Percentiles rank a stretch among this genome's conserved stretches.
phyloP scores from a whole-genome alignment of 2,329 filamentous ascomycete genomes.

The Colletotrichum tabaci region DNA sequence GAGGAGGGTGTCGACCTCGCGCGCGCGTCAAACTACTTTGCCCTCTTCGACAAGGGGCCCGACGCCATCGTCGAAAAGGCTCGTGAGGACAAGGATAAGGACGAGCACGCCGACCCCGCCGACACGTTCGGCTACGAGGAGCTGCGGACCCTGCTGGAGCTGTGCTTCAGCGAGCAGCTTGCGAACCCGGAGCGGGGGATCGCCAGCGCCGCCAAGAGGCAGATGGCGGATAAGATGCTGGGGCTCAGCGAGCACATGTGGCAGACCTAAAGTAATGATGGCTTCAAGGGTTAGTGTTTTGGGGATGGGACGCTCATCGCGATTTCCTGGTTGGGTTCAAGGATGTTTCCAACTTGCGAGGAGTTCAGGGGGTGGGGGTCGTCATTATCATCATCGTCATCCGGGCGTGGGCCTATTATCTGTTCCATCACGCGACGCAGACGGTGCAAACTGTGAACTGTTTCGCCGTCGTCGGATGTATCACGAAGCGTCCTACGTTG shows the following conservation, averaged over 20 bases:
- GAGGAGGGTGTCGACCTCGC: conserved; percentile 78
- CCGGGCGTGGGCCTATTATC: background rate
- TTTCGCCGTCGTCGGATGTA: background rate
- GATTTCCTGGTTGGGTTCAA: background rate
- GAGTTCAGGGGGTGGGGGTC: conserved; percentile 6
- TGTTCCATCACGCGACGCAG: background rate
- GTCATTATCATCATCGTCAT: background rate
- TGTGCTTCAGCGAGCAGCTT: conserved; percentile 78
- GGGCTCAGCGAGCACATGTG: conserved; percentile 82
- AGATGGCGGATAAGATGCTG: conserved; percentile 79
- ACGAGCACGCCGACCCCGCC: conserved; percentile 53
- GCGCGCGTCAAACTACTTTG: conserved; percentile 77
- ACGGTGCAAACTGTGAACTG: background rate
- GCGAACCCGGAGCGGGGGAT: conserved; percentile 78
- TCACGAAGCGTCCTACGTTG: background rate
- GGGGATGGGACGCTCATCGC: background rate
- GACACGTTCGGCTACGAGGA: conserved; percentile 74
- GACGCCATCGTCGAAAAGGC: conserved; percentile 77
- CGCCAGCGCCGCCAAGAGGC: conserved; percentile 75
- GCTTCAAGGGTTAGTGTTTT: background rate
- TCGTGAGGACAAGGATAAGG: conserved; percentile 71
- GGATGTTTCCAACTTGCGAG: conserved; percentile 20
- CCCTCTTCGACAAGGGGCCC: conserved; percentile 75
- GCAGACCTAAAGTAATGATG: conserved; percentile 60
- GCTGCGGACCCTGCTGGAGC: conserved; percentile 75